phyloP scores from a whole-genome alignment of 2,329 filamentous ascomycete species.

The Colletotrichum tropicale region DNA sequence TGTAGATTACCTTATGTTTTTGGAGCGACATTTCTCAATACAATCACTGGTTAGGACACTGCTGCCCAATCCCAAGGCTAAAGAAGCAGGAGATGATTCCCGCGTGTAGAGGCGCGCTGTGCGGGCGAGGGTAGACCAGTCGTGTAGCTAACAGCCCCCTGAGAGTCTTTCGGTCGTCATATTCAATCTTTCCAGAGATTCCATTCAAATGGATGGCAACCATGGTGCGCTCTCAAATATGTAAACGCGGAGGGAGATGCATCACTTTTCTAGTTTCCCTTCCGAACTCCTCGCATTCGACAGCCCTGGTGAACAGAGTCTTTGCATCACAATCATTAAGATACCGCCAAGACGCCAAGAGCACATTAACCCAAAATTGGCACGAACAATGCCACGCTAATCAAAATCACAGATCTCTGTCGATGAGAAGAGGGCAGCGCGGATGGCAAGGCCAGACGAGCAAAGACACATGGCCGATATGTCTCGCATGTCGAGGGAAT shows the following conservation, averaged over 20 bases:
- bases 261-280: neutral
- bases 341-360: neutral
- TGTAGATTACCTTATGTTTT: no score
- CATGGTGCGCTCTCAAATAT: rapidly evolving
- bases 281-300: neutral
- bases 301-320: neutral
- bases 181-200: neutral
- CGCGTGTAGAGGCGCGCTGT: no score
- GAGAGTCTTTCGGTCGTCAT: neutral
- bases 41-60: no score
- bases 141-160: no score
- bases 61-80: no score
- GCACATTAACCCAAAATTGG: neutral
- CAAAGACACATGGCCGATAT: neutral
- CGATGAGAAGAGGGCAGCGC: neutral
- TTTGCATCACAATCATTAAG: neutral
- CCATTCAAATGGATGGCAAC: neutral
- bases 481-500: neutral
- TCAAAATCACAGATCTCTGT: neutral
- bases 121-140: no score
- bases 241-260: neutral
- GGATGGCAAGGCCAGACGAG: neutral
- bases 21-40: no score
- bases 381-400: neutral
- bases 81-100: no score